phyloP scores from a whole-genome alignment of 805 yeast genomes.

The Kazachstania taianensis region DNA sequence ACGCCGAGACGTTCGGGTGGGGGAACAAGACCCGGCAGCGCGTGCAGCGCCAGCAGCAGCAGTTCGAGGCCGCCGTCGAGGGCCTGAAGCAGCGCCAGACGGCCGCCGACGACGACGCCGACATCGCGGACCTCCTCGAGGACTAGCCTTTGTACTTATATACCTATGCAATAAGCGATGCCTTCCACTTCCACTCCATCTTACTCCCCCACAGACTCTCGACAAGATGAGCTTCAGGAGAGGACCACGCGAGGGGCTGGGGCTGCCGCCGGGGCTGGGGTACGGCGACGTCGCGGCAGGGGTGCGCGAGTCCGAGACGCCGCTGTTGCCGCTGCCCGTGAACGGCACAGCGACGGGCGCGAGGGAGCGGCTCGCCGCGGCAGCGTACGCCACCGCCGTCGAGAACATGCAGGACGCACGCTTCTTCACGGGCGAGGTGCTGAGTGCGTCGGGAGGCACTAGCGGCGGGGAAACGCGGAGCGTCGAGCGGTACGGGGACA shows the following conservation, averaged over 20 bases:
- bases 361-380: constrained; percentile 42
- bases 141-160: constrained; percentile 28
- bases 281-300: constrained; percentile 41
- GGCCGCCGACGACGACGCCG: constrained; percentile 49
- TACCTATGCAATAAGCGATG: not conserved
- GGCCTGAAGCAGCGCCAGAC: constrained; percentile 32
- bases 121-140: constrained; percentile 58
- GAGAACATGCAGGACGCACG: constrained; percentile 51
- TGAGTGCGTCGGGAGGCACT: constrained; percentile 28
- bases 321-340: constrained; percentile 45
- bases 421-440: constrained; percentile 57
- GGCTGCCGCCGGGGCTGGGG: constrained; percentile 64
- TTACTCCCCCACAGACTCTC: not conserved
- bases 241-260: constrained; percentile 22
- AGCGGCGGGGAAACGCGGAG: constrained; percentile 44
- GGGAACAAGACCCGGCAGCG: constrained; percentile 63
- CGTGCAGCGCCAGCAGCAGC: constrained; percentile 44
- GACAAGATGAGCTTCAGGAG: constrained; percentile 39
- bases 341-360: constrained; percentile 43
- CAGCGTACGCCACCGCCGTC: constrained; percentile 42
- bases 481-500: constrained; percentile 72
- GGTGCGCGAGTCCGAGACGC: constrained; percentile 26
- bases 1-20: constrained; percentile 54
- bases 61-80: constrained; percentile 39
- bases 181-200: not conserved